These are phyloP conservation scores for Boletus huronensis DNA, from an alignment of 768 basidiomycete species.

Conservation along the genomic window DNA sequence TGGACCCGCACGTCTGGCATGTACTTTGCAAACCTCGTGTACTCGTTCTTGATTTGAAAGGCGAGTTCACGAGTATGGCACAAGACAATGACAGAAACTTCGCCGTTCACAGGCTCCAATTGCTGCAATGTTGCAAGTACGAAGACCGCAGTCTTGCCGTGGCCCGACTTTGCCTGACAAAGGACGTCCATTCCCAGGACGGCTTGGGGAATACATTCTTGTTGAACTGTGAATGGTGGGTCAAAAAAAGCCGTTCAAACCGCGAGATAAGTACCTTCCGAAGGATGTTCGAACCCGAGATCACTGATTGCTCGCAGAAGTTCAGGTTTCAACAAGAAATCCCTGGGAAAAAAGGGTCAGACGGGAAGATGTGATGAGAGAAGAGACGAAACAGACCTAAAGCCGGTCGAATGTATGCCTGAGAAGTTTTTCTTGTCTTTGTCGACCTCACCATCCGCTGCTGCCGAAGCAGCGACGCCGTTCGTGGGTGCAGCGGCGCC, in stretches of 20 bases:
- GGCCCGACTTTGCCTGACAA: conserved; percentile 98
- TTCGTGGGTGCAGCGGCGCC: conserved; percentile 46
- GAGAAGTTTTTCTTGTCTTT: conserved; percentile 98
- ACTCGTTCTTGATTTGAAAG: conserved; percentile 99
- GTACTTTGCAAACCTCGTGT: conserved; percentile 98
- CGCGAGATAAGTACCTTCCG: conserved; percentile 67
- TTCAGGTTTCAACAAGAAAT: conserved; percentile 97
- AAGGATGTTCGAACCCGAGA: conserved; percentile 99
- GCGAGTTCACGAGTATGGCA: conserved; percentile 99
- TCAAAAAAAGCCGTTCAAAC: background rate
- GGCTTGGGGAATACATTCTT: conserved; percentile 99
- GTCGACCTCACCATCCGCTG: conserved; percentile 51
- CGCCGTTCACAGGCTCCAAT: conserved; percentile 96
- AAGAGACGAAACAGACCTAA: conserved; percentile 59
- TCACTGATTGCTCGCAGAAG: conserved; percentile 96
- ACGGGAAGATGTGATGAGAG: background rate
- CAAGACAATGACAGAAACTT: conserved; percentile 95
- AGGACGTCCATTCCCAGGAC: conserved; percentile 99
- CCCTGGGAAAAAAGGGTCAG: conserved; percentile 46
- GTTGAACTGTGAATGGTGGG: conserved; percentile 67
- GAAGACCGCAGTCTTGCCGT: conserved; percentile 98
- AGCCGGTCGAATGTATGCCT: conserved; percentile 99
- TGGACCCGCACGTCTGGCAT: conserved; percentile 98
- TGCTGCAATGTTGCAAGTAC: conserved; percentile 97
- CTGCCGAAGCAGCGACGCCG: conserved; percentile 46